A percentile compares a stretch with the other conserved stretches of the same genome.
phyloP scores from a whole-genome alignment of 768 basidiomycete genomes.

The Cystobasidiopsis lactophilus region DNA sequence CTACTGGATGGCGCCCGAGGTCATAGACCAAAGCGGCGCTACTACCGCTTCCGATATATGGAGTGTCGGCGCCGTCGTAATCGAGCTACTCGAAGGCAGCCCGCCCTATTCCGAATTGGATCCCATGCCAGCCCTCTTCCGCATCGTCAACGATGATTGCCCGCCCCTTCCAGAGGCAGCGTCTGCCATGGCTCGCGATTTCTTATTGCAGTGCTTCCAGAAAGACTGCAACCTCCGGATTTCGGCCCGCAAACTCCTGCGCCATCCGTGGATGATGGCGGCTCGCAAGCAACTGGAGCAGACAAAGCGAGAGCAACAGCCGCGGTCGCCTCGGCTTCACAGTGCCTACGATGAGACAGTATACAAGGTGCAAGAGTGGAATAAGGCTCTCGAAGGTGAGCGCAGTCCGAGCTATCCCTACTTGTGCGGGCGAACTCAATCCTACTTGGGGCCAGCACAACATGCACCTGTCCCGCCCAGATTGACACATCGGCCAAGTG shows the following conservation, averaged over 20 bases:
- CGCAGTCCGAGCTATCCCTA: slow-evolving; percentile 3
- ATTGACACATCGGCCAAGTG: slow-evolving; percentile 2
- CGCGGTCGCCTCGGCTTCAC: slow-evolving; percentile 3
- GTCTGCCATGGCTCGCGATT: slow-evolving; percentile 82
- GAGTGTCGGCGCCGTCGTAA: slow-evolving; percentile 77
- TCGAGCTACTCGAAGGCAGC: slow-evolving; percentile 73
- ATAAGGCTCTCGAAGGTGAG: slow-evolving; percentile 79
- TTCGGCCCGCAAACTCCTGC: slow-evolving; percentile 72
- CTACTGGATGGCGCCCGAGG: slow-evolving; percentile 99
- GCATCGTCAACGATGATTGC: slow-evolving; percentile 93
- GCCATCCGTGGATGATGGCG: slow-evolving; percentile 88
- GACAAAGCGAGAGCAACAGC: background rate
- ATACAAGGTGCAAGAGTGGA: slow-evolving; percentile 92
- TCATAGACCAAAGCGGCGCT: slow-evolving; percentile 92
- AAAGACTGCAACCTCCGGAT: slow-evolving; percentile 89
- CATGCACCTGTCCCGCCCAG: too few species aligned
- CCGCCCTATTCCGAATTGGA: slow-evolving; percentile 90
- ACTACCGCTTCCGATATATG: slow-evolving; percentile 95
- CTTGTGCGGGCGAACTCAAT: too few species aligned
- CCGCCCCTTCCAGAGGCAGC: slow-evolving; percentile 92
- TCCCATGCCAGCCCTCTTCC: slow-evolving; percentile 94
- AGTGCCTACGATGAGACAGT: slow-evolving; percentile 68
- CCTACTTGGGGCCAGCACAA: too few species aligned
- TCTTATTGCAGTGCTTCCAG: slow-evolving; percentile 92
- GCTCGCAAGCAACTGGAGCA: slow-evolving; percentile 48